A percentile compares a stretch with the other conserved stretches of the same genome.
Evolutionary conservation across 768 basidiomycete species (phyloP).

Genomic region (Boletellus ananiceps): DNA sequence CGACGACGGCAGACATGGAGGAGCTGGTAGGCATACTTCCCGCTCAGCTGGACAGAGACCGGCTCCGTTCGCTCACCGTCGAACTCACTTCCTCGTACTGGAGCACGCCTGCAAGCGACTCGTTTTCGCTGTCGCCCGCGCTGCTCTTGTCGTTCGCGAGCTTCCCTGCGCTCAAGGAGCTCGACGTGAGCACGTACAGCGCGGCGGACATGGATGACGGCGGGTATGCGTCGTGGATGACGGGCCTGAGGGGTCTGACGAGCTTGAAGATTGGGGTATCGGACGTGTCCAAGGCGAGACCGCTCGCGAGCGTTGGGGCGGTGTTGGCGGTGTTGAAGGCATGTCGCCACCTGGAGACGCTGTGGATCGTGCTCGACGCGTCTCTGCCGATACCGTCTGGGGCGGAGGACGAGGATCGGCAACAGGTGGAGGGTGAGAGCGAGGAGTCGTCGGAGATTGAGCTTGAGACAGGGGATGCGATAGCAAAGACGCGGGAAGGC

Average conservation of each 20-base stretch:
- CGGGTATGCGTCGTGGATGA: slow-evolving; percentile 14
- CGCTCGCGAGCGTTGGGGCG: slow-evolving; percentile 16
- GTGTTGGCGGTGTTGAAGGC: slow-evolving; percentile 19
- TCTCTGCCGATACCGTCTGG: background rate
- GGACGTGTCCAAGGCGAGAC: slow-evolving; percentile 15
- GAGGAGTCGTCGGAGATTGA: no score
- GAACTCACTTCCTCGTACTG: slow-evolving; percentile 29
- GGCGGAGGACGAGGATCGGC: background rate
- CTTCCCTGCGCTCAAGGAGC: slow-evolving; percentile 13
- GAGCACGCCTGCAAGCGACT: slow-evolving; percentile 20
- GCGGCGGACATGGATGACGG: slow-evolving; percentile 18
- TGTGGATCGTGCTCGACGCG: slow-evolving; percentile 23
- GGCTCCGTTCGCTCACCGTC: slow-evolving; percentile 11
- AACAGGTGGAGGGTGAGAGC: background rate
- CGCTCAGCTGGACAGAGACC: slow-evolving; percentile 9
- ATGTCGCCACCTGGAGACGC: slow-evolving; percentile 15
- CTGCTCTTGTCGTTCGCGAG: slow-evolving; percentile 12
- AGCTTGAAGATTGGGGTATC: slow-evolving; percentile 20
- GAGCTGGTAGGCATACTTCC: slow-evolving; percentile 10
- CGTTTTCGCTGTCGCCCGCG: slow-evolving; percentile 16
- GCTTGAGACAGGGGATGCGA: no score
- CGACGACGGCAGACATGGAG: slow-evolving; percentile 15
- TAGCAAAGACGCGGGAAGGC: background rate
- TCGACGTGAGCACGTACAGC: slow-evolving; percentile 21
- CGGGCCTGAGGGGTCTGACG: slow-evolving; percentile 7